Conservation (phyloP, 257 asterid genomes). For the Scutellaria barbata region DNA sequence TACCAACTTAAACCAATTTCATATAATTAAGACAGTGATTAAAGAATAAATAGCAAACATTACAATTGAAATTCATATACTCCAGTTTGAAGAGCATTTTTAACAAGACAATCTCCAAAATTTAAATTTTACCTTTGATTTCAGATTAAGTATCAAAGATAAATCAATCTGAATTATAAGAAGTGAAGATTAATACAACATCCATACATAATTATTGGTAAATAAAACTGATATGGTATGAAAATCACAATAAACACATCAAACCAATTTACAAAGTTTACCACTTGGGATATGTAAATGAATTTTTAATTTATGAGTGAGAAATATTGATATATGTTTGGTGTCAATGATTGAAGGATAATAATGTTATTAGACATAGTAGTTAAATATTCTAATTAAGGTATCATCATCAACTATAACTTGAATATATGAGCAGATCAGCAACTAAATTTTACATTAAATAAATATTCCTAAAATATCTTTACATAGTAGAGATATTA, state of each 20-base stretch:
- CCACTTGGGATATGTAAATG: not conserved
- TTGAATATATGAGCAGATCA: not conserved
- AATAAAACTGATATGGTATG: too few species aligned
- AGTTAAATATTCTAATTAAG: not conserved
- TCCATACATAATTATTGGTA: not conserved
- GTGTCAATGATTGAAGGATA: not conserved
- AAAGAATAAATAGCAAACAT: not conserved
- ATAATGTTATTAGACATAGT: not conserved
- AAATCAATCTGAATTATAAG: not conserved
- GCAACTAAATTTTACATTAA: not conserved
- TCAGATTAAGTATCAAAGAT: too few species aligned
- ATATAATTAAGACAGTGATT: not conserved
- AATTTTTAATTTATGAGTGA: not conserved
- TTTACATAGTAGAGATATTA: too few species aligned
- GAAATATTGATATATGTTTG: not conserved
- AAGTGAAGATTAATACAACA: not conserved
- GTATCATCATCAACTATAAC: not conserved
- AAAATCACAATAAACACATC: not conserved
- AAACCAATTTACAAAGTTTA: not conserved
- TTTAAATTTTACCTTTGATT: too few species aligned
- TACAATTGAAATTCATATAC: not conserved
- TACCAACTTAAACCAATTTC: not conserved
- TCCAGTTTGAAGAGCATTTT: not conserved
- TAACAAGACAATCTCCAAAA: conserved; percentile 23
- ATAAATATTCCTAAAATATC: too few species aligned